Evolutionary conservation across 257 asterid species (phyloP).

Genomic region (Solanum raphanifolium): DNA sequence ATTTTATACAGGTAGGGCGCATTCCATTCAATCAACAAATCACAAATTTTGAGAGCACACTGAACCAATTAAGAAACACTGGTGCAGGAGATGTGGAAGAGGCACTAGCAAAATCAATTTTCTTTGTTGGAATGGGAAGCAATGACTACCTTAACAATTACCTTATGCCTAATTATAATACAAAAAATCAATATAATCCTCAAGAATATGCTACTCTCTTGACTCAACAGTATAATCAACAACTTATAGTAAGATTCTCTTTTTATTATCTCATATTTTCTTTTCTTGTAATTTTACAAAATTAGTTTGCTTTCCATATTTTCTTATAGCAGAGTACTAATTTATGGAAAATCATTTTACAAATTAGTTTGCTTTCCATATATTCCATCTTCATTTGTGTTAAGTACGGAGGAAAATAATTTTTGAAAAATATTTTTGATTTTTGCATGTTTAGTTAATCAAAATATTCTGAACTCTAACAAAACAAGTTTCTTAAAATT

Average conservation of each 20-base stretch:
- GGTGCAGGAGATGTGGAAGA: constrained; percentile 52
- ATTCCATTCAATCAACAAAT: constrained; percentile 97
- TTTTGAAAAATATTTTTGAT: background rate
- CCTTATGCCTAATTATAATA: constrained; percentile 74
- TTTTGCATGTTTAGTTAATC: background rate
- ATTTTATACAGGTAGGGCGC: constrained; percentile 43
- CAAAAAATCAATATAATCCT: constrained; percentile 49
- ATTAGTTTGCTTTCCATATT: background rate
- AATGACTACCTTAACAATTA: constrained; percentile 92
- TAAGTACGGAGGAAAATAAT: background rate
- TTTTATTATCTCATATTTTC: background rate
- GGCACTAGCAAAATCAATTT: constrained; percentile 42
- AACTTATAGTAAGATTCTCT: constrained; percentile 39
- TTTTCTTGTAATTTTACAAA: background rate
- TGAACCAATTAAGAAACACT: constrained; percentile 42
- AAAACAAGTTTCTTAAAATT: background rate
- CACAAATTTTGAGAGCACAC: constrained; percentile 61
- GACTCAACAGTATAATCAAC: constrained; percentile 53
- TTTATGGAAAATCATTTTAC: background rate
- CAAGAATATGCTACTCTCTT: constrained; percentile 69
- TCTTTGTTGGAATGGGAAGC: constrained; percentile 97
- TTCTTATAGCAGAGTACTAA: background rate
- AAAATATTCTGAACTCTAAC: background rate
- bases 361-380: no score
- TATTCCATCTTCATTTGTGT: background rate